phyloP scores from a whole-genome alignment of 2,329 filamentous ascomycete species.

The Ophiosphaerella narmari region DNA sequence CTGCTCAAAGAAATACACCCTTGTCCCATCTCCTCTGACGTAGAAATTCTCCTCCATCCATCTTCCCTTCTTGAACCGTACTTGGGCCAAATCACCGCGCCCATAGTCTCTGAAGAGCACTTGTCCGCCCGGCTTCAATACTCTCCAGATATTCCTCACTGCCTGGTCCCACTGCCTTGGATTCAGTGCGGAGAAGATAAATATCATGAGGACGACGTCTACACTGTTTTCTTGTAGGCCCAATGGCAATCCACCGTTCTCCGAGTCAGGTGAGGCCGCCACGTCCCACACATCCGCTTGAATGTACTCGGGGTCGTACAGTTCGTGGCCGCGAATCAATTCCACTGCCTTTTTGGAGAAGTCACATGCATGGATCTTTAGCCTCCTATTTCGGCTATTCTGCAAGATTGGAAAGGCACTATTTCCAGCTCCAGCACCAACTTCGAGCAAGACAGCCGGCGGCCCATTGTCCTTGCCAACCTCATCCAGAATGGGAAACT shows the following conservation, averaged over 20 bases:
- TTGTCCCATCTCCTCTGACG: constrained; percentile 89
- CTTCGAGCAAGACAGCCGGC: constrained; percentile 76
- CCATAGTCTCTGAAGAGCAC: constrained; percentile 97
- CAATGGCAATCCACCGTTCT: constrained; percentile 67
- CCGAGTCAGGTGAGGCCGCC: constrained; percentile 55
- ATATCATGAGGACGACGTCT: constrained; percentile 92
- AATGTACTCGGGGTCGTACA: constrained; percentile 74
- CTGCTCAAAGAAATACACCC: constrained; percentile 96
- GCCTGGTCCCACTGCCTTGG: constrained; percentile 84
- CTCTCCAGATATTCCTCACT: constrained; percentile 76
- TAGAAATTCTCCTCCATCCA: constrained; percentile 98
- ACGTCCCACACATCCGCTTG: constrained; percentile 96
- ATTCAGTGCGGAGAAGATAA: constrained; percentile 92
- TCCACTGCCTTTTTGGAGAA: constrained; percentile 95
- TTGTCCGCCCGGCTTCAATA: constrained; percentile 90
- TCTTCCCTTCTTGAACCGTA: constrained; percentile 92
- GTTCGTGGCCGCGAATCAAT: constrained; percentile 80
- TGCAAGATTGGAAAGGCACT: constrained; percentile 90
- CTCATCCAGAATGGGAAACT: constrained; percentile 85
- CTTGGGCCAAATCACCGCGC: constrained; percentile 91
- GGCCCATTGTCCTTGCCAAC: constrained; percentile 74
- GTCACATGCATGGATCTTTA: constrained; percentile 92
- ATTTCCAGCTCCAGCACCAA: constrained; percentile 94
- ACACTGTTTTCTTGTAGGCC: constrained; percentile 77
- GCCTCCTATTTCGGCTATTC: constrained; percentile 77